Evolutionary conservation across 2,329 filamentous ascomycete genomes (phyloP), one percentile per base, ranked within the genome.

Genomic region (Sordariomycetes sp.): DNA sequence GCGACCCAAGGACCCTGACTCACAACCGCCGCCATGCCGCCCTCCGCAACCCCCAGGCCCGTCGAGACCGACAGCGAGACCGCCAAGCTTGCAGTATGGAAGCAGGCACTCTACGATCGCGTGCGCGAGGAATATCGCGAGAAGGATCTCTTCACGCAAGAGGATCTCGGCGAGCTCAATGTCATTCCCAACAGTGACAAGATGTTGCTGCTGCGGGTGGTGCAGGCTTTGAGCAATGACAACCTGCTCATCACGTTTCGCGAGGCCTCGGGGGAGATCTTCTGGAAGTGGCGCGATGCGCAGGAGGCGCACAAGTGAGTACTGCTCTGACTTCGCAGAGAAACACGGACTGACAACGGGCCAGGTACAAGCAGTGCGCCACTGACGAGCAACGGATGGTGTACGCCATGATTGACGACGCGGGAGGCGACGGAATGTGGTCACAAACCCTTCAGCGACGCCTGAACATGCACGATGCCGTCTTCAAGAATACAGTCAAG

Each of bases 371-470:
- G 43, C 63, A 65, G 39, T 70, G 77, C 41, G 60, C 65, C 30
- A 74, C 75, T 39, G 77, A 90, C 49, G 90, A 96, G 46, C 74
- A 81, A 59, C 75, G 78, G 51, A 72, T 94, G 51, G 82, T 96
- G 18, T 96, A 93, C 69, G 77, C 79, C 44, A 75, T 86, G 47
- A 90, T 98, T 52, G 90, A 96, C 59, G 81, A 85, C 46, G 80
- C 84, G 20, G 85, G 83, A 42, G 74, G 76, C 43, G 82, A 86
- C 48, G 92, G 90, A 40, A 86, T 94, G 50, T 98, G 92, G 92
- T 82, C 82, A 41, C 86, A 86, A 54, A 82, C 79, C 11, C 80
- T 98, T 46, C 85, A 88, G 55, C 72, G 70, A 46, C 78, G 79
- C 40, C 80, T 86, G 37, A 83, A 86, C 57, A 75, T 94, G 55